Percentiles rank a stretch among this genome's conserved stretches.
Evolutionary conservation across 139 green algal genomes (phyloP).

Genomic region (Chlamydomonas sp.): DNA sequence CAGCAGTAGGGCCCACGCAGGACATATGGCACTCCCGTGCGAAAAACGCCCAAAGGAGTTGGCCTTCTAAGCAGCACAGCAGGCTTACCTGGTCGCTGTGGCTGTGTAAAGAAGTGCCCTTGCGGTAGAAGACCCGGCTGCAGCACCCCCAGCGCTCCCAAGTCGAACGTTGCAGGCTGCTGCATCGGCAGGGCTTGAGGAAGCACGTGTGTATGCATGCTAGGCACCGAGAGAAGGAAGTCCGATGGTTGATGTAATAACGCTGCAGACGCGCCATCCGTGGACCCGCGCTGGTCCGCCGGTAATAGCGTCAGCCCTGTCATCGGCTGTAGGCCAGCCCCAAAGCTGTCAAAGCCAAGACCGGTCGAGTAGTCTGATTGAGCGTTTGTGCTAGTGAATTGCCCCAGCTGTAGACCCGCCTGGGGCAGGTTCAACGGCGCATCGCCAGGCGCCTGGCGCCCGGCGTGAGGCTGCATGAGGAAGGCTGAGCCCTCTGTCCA

Average conservation of each 20-base stretch:
- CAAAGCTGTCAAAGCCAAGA: no score
- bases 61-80: not conserved
- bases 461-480: no score
- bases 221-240: not conserved
- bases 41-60: not conserved
- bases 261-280: constrained; percentile 4
- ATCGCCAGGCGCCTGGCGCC: no score
- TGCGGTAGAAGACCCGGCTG: not conserved
- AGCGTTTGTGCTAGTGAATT: no score
- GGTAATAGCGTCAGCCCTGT: not conserved
- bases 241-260: not conserved
- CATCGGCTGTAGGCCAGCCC: no score
- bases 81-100: constrained; percentile 10
- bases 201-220: not conserved
- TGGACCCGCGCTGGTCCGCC: constrained; percentile 4
- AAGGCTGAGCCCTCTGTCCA: no score
- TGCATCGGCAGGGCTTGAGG: not conserved
- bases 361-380: no score
- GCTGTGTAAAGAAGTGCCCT: constrained; percentile 2
- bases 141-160: not conserved
- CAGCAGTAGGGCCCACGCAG: not conserved
- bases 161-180: not conserved
- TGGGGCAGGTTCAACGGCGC: no score
- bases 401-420: no score
- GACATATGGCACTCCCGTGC: not conserved